Evolutionary conservation across 2,329 filamentous ascomycete genomes (phyloP), one percentile per base, ranked within the genome.

Genomic region (Calonectria crousiana): DNA sequence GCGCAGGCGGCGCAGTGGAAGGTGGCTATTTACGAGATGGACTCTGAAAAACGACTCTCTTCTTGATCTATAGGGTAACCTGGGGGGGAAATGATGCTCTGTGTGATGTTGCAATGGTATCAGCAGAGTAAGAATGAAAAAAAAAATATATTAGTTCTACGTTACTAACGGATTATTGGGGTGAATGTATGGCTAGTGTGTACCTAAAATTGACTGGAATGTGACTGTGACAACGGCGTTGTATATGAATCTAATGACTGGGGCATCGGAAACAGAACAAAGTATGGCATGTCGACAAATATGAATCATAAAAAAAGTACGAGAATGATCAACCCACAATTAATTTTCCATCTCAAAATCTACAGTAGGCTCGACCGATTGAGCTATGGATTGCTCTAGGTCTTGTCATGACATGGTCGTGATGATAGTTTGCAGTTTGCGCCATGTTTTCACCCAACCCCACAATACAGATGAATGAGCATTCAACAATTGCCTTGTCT

Each of bases 21-120:
- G 52, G 69, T 72, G 62, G 70, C 70, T 53, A 62, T 56, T 62
- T 75, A 65, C 52, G 68, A 80, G 78, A 78, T 75, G 78, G 75
- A 77, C 49, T 82, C 79, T 81, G 80, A 78, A 81, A 83, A 69
- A 82, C 49, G 81, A 78, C 72, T 76, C 71, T 81, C 73, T 69
- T 75, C 74, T 79, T 78, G 71, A 76, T 64, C 67, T 74, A 66
- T 69, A 69, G 62, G 51, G 73, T 71, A 76, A 41, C 64, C 20
- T 44, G 65, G 23, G 53, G 52, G 67, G 52, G 36, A 34, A 68
- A 66, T 41, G 36, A 66, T 49, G 53, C 38, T 60, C 52, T 62
- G 16, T 67, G 30, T 62, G 47, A 26, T 36, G n/a, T 20, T 28
- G 34, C 34, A 34, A 56, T 44, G 49, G 44, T 16, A 30, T n/a